Base-by-base conservation (phyloP, 169 alveolate genomes). In the Toxoplasma gondii region DNA sequence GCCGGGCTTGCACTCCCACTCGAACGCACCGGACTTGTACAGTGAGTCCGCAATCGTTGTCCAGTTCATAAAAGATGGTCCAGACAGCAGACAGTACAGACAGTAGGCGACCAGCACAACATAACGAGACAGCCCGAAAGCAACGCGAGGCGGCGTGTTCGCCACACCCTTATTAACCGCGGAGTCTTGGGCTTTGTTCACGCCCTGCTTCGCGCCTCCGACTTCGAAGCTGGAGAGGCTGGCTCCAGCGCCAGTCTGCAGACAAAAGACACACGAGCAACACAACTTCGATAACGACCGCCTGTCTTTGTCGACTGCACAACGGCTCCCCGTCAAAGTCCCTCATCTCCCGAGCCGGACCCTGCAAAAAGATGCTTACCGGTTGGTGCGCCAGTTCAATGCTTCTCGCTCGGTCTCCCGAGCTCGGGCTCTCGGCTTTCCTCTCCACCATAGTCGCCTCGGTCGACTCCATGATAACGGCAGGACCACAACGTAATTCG, bases 11-110 rank as follows among this genome's bases (percentile, higher is more conserved):
- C 93, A 90, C 54, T 36, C 36, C 93, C 93, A 90, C 88, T 31
- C 44, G 53, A 34, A 90, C 1, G 93, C 88, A 27, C 78, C 88
- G 19, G 49, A 16, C n/a, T 31, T 27, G 36, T 39, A 90, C 5
- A 90, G 80, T n/a, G 74, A 27, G 88, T 90, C 93, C 22, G 93
- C 93, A 29, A 90, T 90, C 36, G 93, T 78, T 24, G 87, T 70
- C 93, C 93, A 90, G 88, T 90, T 90, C 49, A 90, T 67, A 31
- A 64, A 90, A 9, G 54, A 34, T 0, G 93, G 88, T 0, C 93
- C 93, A 87, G 93, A 31, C 7, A 90, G 45, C 43, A 90, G 53
- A 22, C 93, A 90, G 88, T 90, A 90, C 54, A 69, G n/a, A 54
- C 82, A 90, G 64, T 58, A 53, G 38, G 64, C 27, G 49, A 39